Conservation (phyloP, 202 grass and related monocot genomes). For the Tripidium arundinaceum region DNA sequence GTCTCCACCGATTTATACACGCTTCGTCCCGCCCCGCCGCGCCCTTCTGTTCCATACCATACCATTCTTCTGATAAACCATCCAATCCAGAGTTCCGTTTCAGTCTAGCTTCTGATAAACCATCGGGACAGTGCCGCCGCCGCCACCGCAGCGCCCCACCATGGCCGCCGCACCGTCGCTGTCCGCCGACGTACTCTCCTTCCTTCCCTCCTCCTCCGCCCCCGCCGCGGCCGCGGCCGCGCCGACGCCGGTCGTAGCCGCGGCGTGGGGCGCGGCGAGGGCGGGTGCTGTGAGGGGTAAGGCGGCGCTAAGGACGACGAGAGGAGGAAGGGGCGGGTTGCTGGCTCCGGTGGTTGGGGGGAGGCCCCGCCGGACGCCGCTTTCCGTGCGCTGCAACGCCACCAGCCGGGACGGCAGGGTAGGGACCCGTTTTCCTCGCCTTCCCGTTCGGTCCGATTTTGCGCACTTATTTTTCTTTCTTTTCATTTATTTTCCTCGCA, state of each 20-base stretch:
- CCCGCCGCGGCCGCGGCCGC: background rate
- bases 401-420: conserved; percentile 52
- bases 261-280: conserved; percentile 39
- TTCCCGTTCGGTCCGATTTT: background rate
- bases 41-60: background rate
- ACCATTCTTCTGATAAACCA: background rate
- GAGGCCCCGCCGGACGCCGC: background rate
- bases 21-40: background rate
- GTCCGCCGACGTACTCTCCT: background rate
- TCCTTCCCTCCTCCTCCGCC: background rate
- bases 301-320: conserved; percentile 14
- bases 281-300: background rate
- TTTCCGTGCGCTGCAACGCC: conserved; percentile 40
- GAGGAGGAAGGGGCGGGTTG: background rate
- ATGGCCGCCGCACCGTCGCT: conserved; percentile 40
- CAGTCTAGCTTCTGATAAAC: background rate
- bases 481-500: no score
- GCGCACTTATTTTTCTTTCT: background rate
- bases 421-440: background rate
- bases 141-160: background rate
- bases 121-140: background rate
- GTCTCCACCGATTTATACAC: background rate
- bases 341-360: conserved; percentile 8
- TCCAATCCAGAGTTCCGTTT: background rate
- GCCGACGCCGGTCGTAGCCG: conserved; percentile 37